Evolutionary conservation across 352 stramenopile species (phyloP).

Genomic region (Aphanomyces stellatus): DNA sequence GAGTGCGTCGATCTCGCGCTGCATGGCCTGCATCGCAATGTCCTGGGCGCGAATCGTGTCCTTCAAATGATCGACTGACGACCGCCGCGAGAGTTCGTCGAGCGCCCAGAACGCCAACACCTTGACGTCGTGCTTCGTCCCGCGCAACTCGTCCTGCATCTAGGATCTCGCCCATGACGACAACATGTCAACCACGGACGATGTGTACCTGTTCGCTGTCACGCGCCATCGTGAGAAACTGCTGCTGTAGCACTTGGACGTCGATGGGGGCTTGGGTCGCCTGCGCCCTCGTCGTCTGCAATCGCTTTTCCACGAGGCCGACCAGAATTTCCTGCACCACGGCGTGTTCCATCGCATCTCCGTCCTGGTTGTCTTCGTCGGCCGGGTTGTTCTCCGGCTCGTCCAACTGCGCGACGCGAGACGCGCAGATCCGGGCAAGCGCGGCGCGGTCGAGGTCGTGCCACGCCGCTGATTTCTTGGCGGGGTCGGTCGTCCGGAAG

Average conservation of each 20-base stretch:
- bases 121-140: constrained; percentile 1
- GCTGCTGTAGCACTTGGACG: constrained; percentile 7
- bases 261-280: constrained; percentile 5
- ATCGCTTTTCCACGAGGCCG: constrained; percentile 9
- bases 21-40: constrained; percentile 6
- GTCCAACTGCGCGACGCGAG: not conserved
- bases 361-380: constrained; percentile 6
- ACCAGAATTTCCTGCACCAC: constrained; percentile 13
- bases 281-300: not conserved
- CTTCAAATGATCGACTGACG: not conserved
- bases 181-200: no score
- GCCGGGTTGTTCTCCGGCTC: constrained; percentile 8
- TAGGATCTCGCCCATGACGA: no score
- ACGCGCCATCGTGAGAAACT: constrained; percentile 12
- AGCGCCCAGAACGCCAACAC: constrained; percentile 15
- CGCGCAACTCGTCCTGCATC: constrained; percentile 3
- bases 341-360: constrained; percentile 3
- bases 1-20: not conserved
- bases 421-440: not conserved
- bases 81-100: not conserved
- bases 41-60: constrained; percentile 18
- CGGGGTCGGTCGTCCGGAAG: constrained; percentile 2
- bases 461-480: constrained; percentile 4
- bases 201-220: constrained; percentile 14
- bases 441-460: not conserved